phyloP scores from a whole-genome alignment of 179 eudicot genomes.

The Nepenthes alata region DNA sequence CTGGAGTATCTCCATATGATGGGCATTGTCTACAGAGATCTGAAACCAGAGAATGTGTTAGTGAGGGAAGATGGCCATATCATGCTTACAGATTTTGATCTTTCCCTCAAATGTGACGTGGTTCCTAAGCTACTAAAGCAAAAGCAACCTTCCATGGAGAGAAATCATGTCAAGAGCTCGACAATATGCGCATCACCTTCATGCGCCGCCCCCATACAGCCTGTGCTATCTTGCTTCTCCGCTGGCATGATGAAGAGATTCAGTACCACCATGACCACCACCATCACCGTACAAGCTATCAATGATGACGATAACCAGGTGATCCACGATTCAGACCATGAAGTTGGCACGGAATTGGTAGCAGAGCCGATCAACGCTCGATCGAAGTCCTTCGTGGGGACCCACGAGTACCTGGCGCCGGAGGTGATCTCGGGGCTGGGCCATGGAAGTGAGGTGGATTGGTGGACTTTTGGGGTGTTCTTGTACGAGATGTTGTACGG shows the following conservation, averaged over 20 bases:
- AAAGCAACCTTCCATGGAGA: slow-evolving; percentile 9
- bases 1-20: slow-evolving; percentile 77
- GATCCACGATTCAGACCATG: neutral
- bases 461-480: slow-evolving; percentile 87
- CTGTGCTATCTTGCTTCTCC: slow-evolving; percentile 65
- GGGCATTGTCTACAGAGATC: slow-evolving; percentile 69
- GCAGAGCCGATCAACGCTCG: slow-evolving; percentile 67
- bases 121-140: slow-evolving; percentile 46
- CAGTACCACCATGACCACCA: slow-evolving; percentile 16
- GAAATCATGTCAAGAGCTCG: neutral
- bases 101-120: slow-evolving; percentile 61
- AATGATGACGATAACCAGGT: neutral
- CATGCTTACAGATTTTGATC: slow-evolving; percentile 70
- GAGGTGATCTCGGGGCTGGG: slow-evolving; percentile 80
- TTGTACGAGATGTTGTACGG: slow-evolving; percentile 62
- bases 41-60: slow-evolving; percentile 66
- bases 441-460: slow-evolving; percentile 74
- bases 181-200: neutral
- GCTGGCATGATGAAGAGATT: slow-evolving; percentile 6
- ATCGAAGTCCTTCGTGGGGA: slow-evolving; percentile 68
- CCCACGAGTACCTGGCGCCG: slow-evolving; percentile 82
- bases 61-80: slow-evolving; percentile 77
- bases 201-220: slow-evolving; percentile 31
- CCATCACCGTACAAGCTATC: slow-evolving; percentile 19
- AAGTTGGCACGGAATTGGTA: slow-evolving; percentile 32